Evolutionary conservation across 2,329 filamentous ascomycete species (phyloP).

Genomic region (Exophiala oligosperma): DNA sequence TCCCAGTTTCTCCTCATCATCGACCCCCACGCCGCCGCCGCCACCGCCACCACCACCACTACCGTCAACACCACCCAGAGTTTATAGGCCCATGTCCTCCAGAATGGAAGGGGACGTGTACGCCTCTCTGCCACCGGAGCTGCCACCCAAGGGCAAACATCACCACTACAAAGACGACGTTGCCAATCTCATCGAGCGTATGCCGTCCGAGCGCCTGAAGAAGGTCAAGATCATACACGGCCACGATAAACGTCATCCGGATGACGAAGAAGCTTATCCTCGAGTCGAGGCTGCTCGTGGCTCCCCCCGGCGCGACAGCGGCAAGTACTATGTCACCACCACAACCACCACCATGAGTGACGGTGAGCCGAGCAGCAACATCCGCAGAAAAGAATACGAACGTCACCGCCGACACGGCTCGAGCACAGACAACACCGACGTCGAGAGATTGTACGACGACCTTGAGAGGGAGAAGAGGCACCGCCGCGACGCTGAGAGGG

Average conservation of each 20-base stretch:
- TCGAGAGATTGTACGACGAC: conserved; percentile 13
- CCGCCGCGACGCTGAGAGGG: conserved; percentile 21
- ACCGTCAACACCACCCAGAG: conserved; percentile 17
- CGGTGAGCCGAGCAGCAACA: background rate
- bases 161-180: conserved; percentile 2
- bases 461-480: conserved; percentile 15
- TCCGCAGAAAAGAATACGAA: conserved; percentile 10
- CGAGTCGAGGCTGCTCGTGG: conserved; percentile 14
- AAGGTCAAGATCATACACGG: conserved; percentile 17
- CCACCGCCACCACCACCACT: conserved; percentile 11
- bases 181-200: conserved; percentile 8
- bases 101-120: conserved; percentile 17
- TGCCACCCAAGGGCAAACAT: conserved; percentile 15
- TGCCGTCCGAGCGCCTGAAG: conserved; percentile 2
- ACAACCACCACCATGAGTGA: background rate
- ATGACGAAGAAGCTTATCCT: conserved; percentile 22
- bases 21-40: conserved; percentile 1
- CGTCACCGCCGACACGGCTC: conserved; percentile 16
- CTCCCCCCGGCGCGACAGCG: conserved; percentile 22
- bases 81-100: conserved; percentile 20
- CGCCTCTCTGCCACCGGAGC: conserved; percentile 19
- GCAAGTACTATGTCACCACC: conserved; percentile 15
- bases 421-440: conserved; percentile 11
- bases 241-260: background rate
- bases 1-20: background rate